Conservation (phyloP, 371 early-diverging fungal species). For the Polyrhizophydium stewartii region DNA sequence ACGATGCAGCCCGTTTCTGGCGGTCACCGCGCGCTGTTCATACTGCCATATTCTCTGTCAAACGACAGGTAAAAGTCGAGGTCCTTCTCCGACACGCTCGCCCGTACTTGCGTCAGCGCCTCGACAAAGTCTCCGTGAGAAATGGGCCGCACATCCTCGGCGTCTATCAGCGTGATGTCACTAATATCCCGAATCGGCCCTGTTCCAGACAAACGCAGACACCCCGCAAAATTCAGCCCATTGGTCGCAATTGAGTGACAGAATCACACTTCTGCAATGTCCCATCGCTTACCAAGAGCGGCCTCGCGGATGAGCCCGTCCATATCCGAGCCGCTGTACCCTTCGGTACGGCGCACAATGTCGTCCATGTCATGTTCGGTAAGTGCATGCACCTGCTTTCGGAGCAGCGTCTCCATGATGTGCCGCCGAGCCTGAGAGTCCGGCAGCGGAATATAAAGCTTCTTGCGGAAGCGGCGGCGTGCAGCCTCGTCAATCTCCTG, state of each 20-base stretch:
- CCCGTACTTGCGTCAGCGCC: constrained; percentile 76
- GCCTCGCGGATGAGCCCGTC: constrained; percentile 85
- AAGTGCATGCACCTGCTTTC: constrained; percentile 51
- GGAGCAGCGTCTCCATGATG: constrained; percentile 63
- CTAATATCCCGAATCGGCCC: constrained; percentile 60
- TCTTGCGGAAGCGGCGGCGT: constrained; percentile 62
- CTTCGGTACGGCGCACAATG: constrained; percentile 56
- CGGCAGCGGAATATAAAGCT: constrained; percentile 85
- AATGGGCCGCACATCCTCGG: constrained; percentile 71
- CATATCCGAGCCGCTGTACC: constrained; percentile 91
- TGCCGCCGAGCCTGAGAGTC: constrained; percentile 62
- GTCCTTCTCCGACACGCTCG: constrained; percentile 79
- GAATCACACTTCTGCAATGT: background rate
- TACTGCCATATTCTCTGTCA: constrained; percentile 43
- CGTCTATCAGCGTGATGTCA: constrained; percentile 47
- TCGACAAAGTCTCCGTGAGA: constrained; percentile 65
- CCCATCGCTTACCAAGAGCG: constrained; percentile 38
- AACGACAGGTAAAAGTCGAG: constrained; percentile 67
- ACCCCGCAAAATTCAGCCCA: background rate
- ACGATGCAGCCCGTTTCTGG: no score
- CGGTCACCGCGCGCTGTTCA: no score
- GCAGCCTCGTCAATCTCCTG: constrained; percentile 91
- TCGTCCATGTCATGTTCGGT: constrained; percentile 53
- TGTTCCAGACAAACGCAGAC: constrained; percentile 38
- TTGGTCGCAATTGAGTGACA: background rate